phyloP scores from a whole-genome alignment of 768 basidiomycete genomes.

The Pleurotus sapidus region DNA sequence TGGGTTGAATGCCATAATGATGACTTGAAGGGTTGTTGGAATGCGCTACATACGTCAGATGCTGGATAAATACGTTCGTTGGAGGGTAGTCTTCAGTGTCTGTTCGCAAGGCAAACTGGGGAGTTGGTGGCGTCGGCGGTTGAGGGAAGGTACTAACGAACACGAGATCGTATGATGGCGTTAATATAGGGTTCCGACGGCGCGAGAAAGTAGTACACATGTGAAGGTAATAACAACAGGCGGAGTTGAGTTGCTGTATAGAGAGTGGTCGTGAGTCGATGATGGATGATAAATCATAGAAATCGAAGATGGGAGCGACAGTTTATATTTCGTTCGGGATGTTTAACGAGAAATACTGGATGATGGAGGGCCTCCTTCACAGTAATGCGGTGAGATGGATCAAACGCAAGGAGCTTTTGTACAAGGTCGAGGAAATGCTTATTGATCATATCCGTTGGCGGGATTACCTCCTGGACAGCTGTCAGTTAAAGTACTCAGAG shows the following conservation, averaged over 20 bases:
- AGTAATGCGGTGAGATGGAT: conserved; percentile 83
- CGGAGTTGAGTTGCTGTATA: conserved; percentile 4
- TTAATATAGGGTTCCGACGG: not conserved
- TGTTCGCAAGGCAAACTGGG: too few relatives aligned
- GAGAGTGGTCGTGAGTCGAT: not conserved
- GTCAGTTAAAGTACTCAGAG: conserved; percentile 6
- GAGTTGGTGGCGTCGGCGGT: not conserved
- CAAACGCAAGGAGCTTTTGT: conserved; percentile 82
- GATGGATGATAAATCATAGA: not conserved
- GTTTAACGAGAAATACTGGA: conserved; percentile 74
- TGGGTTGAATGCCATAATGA: not conserved
- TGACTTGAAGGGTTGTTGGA: not conserved
- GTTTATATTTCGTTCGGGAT: conserved; percentile 67
- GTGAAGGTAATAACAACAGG: conserved; percentile 9
- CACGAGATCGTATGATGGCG: conserved; percentile 4
- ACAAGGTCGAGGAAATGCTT: conserved; percentile 86
- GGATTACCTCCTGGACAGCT: conserved; percentile 72
- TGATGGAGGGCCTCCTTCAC: conserved; percentile 88
- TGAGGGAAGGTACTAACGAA: not conserved
- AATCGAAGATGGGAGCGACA: conserved; percentile 1
- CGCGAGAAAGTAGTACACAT: conserved; percentile 8
- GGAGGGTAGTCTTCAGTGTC: too few relatives aligned
- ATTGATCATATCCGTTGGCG: conserved; percentile 69
- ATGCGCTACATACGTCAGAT: conserved; percentile 6
- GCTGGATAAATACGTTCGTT: not conserved